Evolutionary conservation across 176 grass and related monocot species (phyloP), one percentile per base, ranked within the genome.

Genomic region (Alloteropsis semialata): DNA sequence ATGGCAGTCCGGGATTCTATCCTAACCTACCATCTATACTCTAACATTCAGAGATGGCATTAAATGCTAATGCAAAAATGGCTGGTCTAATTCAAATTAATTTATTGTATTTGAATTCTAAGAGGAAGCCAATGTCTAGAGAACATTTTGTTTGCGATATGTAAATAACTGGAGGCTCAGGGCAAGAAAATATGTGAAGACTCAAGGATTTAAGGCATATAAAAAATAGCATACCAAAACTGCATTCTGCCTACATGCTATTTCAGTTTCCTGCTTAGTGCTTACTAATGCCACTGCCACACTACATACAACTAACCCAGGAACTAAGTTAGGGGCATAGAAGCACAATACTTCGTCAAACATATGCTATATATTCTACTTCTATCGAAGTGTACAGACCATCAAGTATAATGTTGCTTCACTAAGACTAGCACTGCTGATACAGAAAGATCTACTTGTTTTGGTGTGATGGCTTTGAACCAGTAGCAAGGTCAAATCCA

Each of bases 401-500:
- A 6, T 59, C 38, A 59, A 72, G 24, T 45, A 42, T 32, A 48
- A 25, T 72, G 54, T 22, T 72, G 41, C 8, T 25, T 15, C 61
- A 63, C 49, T 63, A 27, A 43, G 55, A 44, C 58, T 55, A 89
- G 15, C 56, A 16, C 63, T 64, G 25, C 55, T 50, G 60, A 50
- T 19, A 89, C 27, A 71, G 1, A 63, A 76, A 34, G 16, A 85
- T 54, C 71, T 89, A 89, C 17, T 81, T 62, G 34, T 81, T 64
- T 44, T 28, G 21, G 0, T 60, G 54, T 24, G 65, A 76, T 45
- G 54, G 22, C 45, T 69, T 81, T 21, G 83, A 51, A 12, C 78
- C 77, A 22, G 76, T 85, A 68, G 92, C 77, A 10, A 94, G 36
- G 56, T 95, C 84, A 64, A 98, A 95, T 70, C 96, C 95, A 41